These are phyloP conservation scores for Didymella pomorum DNA, from an alignment of 2,329 filamentous ascomycete genomes.

Conservation along the genomic window DNA sequence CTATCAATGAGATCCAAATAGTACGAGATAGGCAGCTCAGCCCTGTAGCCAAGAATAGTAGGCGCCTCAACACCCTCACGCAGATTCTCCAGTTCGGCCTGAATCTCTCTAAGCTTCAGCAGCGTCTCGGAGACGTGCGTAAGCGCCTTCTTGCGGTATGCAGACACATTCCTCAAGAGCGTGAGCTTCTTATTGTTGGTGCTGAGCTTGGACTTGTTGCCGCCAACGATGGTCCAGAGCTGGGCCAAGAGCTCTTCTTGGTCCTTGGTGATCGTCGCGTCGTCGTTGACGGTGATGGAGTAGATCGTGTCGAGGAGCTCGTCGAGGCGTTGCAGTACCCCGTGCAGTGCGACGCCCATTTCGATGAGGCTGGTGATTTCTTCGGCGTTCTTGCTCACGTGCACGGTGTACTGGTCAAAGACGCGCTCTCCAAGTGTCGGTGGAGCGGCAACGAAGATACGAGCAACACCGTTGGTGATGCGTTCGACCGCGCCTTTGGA, in stretches of 20 bases:
- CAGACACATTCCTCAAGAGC: slow-evolving; percentile 70
- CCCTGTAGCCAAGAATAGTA: slow-evolving; percentile 63
- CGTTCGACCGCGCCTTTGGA: slow-evolving; percentile 49
- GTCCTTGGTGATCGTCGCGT: slow-evolving; percentile 64
- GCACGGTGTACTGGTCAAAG: slow-evolving; percentile 76
- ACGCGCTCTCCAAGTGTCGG: slow-evolving; percentile 59
- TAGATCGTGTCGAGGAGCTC: slow-evolving; percentile 74
- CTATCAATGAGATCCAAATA: slow-evolving; percentile 79
- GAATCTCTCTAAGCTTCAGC: slow-evolving; percentile 76
- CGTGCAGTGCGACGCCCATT: slow-evolving; percentile 73
- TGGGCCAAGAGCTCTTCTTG: slow-evolving; percentile 72
- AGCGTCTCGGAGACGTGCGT: slow-evolving; percentile 74
- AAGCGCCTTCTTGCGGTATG: slow-evolving; percentile 71
- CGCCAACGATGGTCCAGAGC: slow-evolving; percentile 78
- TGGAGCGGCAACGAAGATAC: slow-evolving; percentile 62
- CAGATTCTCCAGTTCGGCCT: slow-evolving; percentile 73
- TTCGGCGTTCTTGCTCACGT: slow-evolving; percentile 73
- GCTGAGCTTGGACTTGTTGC: slow-evolving; percentile 67
- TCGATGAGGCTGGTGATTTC: slow-evolving; percentile 73
- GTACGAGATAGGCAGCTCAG: slow-evolving; percentile 70
- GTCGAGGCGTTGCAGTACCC: slow-evolving; percentile 72
- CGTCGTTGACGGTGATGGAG: slow-evolving; percentile 71
- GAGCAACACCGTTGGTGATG: slow-evolving; percentile 58
- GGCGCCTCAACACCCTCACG: slow-evolving; percentile 74
- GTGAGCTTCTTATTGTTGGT: slow-evolving; percentile 70